Evolutionary conservation across 306 rosid genomes (phyloP).

Genomic region (Prunus kanzakura): DNA sequence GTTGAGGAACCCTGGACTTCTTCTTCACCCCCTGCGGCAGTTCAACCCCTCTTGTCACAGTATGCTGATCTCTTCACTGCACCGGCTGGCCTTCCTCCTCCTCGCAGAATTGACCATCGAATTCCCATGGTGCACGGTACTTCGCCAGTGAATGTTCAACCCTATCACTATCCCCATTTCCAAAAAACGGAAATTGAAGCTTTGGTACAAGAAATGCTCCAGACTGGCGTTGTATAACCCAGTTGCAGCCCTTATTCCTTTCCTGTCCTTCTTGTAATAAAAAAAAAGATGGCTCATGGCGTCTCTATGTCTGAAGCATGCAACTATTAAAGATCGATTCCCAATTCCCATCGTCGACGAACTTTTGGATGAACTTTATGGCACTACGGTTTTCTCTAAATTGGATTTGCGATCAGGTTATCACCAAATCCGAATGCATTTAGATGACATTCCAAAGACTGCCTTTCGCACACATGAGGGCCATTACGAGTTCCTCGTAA

Average conservation of each 20-base stretch:
- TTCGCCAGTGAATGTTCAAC: neutral
- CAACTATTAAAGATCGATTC: neutral
- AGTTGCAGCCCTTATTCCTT: neutral
- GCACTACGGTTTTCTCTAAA: neutral
- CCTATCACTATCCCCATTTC: neutral
- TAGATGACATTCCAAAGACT: fast-evolving
- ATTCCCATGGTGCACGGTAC: neutral
- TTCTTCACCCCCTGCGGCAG: neutral
- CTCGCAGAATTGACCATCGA: neutral
- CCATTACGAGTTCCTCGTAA: neutral
- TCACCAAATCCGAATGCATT: neutral
- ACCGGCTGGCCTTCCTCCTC: neutral
- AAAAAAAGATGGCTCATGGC: neutral
- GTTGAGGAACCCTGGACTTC: neutral
- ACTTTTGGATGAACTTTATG: neutral
- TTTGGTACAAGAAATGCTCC: neutral
- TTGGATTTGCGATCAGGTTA: neutral
- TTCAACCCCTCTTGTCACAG: neutral
- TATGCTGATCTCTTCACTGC: neutral
- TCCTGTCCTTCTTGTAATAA: neutral
- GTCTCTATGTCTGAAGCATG: neutral
- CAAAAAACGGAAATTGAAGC: neutral
- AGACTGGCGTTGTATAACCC: neutral
- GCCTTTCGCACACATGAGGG: neutral
- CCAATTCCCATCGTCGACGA: neutral